These are phyloP conservation scores for Tylopilus rubrobrunneus DNA, from an alignment of 768 basidiomycete species.

Conservation along the genomic window DNA sequence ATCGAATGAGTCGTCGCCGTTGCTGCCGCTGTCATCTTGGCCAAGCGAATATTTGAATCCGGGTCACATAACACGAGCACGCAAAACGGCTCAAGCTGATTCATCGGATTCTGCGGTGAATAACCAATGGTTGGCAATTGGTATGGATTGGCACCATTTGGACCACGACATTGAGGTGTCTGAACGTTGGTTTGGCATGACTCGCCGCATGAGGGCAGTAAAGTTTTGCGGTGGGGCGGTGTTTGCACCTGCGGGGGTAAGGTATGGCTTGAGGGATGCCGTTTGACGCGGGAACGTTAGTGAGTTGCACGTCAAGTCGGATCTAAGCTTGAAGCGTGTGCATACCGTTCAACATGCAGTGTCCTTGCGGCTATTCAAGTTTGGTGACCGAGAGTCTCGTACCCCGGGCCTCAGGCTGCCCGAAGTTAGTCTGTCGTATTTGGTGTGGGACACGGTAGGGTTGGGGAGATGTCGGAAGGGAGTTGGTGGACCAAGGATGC, in stretches of 20 bases:
- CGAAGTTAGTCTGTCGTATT: conserved; percentile 29
- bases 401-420: too few relatives aligned
- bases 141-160: conserved; percentile 48
- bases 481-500: conserved; percentile 26
- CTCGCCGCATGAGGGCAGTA: conserved; percentile 32
- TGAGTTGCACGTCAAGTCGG: conserved; percentile 23
- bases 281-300: conserved; percentile 37
- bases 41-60: conserved; percentile 74
- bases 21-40: conserved; percentile 45
- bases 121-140: conserved; percentile 64
- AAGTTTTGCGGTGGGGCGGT: conserved; percentile 31
- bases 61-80: conserved; percentile 85
- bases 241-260: conserved; percentile 25
- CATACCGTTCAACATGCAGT: conserved; percentile 34
- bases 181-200: conserved; percentile 32
- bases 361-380: conserved; percentile 25
- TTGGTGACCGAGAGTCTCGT: conserved; percentile 25
- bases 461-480: too few relatives aligned
- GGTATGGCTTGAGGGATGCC: conserved; percentile 41
- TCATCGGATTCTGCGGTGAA: conserved; percentile 50
- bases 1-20: conserved; percentile 62
- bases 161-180: conserved; percentile 38
- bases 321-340: conserved; percentile 17
- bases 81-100: conserved; percentile 55
- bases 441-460: conserved; percentile 31